Evolutionary conservation across 2,329 filamentous ascomycete genomes (phyloP), one percentile per base, ranked within the genome.

Genomic region (Colletotrichum salicis): DNA sequence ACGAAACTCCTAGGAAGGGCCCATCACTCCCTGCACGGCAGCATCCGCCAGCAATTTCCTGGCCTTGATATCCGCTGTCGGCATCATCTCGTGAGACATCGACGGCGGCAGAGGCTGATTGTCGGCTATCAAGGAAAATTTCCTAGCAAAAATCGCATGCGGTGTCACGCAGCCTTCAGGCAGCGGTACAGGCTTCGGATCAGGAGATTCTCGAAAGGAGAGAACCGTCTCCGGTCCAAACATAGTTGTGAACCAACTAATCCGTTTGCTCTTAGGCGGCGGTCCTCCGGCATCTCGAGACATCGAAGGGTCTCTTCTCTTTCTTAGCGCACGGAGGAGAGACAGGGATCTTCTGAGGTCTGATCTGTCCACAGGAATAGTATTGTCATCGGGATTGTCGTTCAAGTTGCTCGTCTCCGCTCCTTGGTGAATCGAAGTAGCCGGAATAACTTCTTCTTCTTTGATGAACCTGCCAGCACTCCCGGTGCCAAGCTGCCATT

Each of bases 131-230:
- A 86, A 72, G 5, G 78, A 78, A 67, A 82, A 80, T 66, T 86
- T 86, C 64, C 84, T 78, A 6, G 83, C 84, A 72, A 86, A 86
- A 57, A 82, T 83, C 13, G 83, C 82, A 69, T 86, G 83, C 3
- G 84, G 84, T 55, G 85, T 79, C 24, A 81, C 75, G 58, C 77
- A 78, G 8, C 79, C 81, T n/a, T 77, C 76, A 5, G 82, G 80
- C 55, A 81, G 77, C 45, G 80, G 78, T 12, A 79, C 72, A 12
- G 74, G 72, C 13, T 70, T 27, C n/a, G 24, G 56, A 37, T 67
- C 57, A 13, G 48, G 61, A 27, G 35, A 54, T 31, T 70, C 71
- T 22, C 33, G 62, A 22, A 67, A 33, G 11, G 72, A 67, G 31
- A 67, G 31, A 33, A 71, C 61, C 13, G 66, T 67, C 13, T 74